A percentile compares a stretch with the other conserved stretches of the same genome.
Evolutionary conservation across 352 stramenopile genomes (phyloP).

Genomic region (Phytophthora cryptogea): DNA sequence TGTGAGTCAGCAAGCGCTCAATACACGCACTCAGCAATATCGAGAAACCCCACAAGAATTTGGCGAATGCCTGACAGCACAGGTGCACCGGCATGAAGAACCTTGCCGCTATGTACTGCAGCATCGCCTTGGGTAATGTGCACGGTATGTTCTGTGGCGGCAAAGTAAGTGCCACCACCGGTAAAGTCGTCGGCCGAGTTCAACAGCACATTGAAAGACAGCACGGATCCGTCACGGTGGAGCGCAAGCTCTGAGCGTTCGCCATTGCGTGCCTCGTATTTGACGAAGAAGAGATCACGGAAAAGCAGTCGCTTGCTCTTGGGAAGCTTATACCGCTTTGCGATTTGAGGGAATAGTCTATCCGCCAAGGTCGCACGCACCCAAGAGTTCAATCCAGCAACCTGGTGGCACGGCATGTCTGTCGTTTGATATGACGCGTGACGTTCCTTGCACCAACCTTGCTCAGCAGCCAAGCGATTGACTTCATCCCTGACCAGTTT

Average conservation of each 20-base stretch:
- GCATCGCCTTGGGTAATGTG: constrained; percentile 86
- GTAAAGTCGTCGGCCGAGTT: constrained; percentile 83
- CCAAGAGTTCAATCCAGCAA: constrained; percentile 66
- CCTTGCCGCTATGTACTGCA: constrained; percentile 92
- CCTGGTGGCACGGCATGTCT: constrained; percentile 80
- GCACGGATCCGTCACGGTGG: constrained; percentile 92
- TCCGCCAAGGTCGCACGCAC: constrained; percentile 50
- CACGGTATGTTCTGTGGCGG: constrained; percentile 65
- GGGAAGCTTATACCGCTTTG: constrained; percentile 46
- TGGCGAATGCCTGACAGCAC: constrained; percentile 85
- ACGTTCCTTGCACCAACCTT: constrained; percentile 78
- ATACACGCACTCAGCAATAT: constrained; percentile 66
- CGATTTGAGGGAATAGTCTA: constrained; percentile 67
- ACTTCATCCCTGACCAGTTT: constrained; percentile 45
- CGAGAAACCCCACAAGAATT: constrained; percentile 94
- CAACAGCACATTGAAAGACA: constrained; percentile 95
- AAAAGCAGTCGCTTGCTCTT: constrained; percentile 62
- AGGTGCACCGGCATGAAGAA: constrained; percentile 90
- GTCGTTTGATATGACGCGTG: constrained; percentile 86
- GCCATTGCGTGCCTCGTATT: constrained; percentile 70
- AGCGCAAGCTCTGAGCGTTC: constrained; percentile 82
- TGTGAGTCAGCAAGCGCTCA: constrained; percentile 36
- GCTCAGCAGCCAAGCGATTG: constrained; percentile 35
- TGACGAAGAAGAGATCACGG: constrained; percentile 89
- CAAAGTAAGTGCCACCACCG: constrained; percentile 94